Evolutionary conservation across 163 green algal species (phyloP).

Genomic region (Trebouxia gelatinosa): DNA sequence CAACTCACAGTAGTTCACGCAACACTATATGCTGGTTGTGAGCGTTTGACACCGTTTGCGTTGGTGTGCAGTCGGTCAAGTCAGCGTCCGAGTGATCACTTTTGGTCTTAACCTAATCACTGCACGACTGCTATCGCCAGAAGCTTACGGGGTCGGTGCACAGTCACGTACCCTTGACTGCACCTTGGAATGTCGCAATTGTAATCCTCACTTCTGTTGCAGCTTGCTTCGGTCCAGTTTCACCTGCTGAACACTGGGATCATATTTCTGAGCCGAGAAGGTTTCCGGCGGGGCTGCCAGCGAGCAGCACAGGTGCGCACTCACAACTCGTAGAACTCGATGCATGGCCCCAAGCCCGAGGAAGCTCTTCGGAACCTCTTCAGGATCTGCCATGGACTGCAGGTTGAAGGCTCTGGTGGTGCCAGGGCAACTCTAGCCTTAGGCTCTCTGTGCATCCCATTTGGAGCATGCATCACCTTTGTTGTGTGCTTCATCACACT

Average conservation of each 20-base stretch:
- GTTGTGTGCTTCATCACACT: conserved; percentile 42
- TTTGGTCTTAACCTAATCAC: conserved; percentile 81
- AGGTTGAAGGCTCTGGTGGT: no score
- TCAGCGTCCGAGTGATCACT: conserved; percentile 68
- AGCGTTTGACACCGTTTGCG: not conserved
- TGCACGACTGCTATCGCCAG: conserved; percentile 65
- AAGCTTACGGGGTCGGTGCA: conserved; percentile 72
- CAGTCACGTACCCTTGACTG: not conserved
- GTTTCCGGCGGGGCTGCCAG: conserved; percentile 80
- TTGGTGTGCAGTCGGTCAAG: conserved; percentile 44
- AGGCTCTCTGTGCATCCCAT: conserved; percentile 26
- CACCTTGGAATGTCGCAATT: not conserved
- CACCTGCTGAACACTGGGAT: conserved; percentile 90
- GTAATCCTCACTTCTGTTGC: no score
- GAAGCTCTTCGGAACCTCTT: not conserved
- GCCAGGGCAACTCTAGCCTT: no score
- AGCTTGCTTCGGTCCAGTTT: conserved; percentile 84
- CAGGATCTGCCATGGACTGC: not conserved
- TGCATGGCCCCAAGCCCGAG: not conserved
- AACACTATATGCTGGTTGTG: not conserved
- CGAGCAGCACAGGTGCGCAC: conserved; percentile 34
- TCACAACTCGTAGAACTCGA: not conserved
- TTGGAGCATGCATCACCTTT: conserved; percentile 23
- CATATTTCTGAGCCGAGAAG: conserved; percentile 84
- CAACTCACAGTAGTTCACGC: not conserved